phyloP scores from a whole-genome alignment of 371 early-diverging fungal species.

The Actinomucor elegans region DNA sequence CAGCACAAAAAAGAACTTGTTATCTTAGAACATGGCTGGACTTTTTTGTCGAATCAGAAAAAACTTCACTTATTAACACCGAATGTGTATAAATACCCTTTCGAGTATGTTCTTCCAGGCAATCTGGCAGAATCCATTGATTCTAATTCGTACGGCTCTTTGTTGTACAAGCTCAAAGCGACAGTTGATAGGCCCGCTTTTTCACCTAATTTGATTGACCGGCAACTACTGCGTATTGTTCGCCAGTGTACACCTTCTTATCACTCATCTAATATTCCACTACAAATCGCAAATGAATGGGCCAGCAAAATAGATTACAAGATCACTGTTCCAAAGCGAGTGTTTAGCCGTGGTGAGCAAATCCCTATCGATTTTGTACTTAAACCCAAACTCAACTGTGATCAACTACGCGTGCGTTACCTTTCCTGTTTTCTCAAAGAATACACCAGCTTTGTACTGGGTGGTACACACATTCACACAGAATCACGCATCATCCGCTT shows the following conservation, averaged over 20 bases:
- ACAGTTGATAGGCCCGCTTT: constrained; percentile 36
- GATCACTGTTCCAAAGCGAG: constrained; percentile 21
- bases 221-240: constrained; percentile 12
- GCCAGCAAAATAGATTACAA: constrained; percentile 25
- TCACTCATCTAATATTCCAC: constrained; percentile 9
- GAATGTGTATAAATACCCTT: constrained; percentile 32
- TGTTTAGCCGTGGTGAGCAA: constrained; percentile 29
- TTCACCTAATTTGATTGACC: constrained; percentile 26
- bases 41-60: constrained; percentile 23
- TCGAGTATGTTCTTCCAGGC: constrained; percentile 41
- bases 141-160: constrained; percentile 28
- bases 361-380: constrained; percentile 32
- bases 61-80: constrained; percentile 15
- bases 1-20: constrained; percentile 23
- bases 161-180: constrained; percentile 43
- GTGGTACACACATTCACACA: constrained; percentile 8
- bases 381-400: constrained; percentile 13
- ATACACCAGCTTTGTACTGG: constrained; percentile 24
- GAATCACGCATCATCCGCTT: constrained; percentile 41
- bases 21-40: constrained; percentile 31
- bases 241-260: constrained; percentile 11
- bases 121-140: constrained; percentile 39
- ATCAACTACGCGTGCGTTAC: constrained; percentile 28
- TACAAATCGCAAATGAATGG: constrained; percentile 31
- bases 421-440: constrained; percentile 43